Conservation (phyloP, 176 grass and related monocot species). For the Zoysia pacifica region DNA sequence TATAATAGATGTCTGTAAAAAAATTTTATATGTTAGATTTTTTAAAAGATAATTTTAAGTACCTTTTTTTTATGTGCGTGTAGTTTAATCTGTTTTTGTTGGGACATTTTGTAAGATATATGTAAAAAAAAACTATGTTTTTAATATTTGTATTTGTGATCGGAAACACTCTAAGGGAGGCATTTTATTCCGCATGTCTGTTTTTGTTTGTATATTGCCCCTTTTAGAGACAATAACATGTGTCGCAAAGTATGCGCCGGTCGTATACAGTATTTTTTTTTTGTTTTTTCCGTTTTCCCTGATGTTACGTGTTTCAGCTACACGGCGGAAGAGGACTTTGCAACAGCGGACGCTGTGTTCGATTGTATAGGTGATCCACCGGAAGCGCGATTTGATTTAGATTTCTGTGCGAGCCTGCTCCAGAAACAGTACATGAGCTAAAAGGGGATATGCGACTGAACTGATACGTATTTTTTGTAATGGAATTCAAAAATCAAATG, state of each 20-base stretch:
- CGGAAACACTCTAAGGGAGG: not conserved
- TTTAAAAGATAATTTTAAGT: too few species aligned
- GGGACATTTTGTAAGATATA: too few species aligned
- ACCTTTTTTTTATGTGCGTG: too few species aligned
- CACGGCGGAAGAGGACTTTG: constrained; percentile 84
- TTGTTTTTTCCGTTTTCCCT: not conserved
- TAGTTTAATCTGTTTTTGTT: too few species aligned
- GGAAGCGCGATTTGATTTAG: constrained; percentile 73
- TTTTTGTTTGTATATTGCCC: not conserved
- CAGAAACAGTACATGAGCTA: constrained; percentile 81
- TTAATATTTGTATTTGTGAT: not conserved
- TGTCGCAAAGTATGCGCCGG: not conserved
- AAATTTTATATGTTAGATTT: too few species aligned
- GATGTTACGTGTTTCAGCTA: constrained; percentile 49
- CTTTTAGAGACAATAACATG: not conserved
- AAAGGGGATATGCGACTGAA: not conserved
- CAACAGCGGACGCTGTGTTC: constrained; percentile 70
- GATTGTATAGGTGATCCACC: constrained; percentile 95
- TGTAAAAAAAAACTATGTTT: too few species aligned
- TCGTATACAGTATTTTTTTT: not conserved
- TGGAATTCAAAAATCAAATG: not conserved
- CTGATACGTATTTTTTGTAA: not conserved
- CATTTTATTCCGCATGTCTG: not conserved
- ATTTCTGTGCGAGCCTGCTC: constrained; percentile 71
- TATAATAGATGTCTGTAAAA: too few species aligned